Conservation (phyloP, 345 rosid species). For the Eucalyptus leucophloia region DNA sequence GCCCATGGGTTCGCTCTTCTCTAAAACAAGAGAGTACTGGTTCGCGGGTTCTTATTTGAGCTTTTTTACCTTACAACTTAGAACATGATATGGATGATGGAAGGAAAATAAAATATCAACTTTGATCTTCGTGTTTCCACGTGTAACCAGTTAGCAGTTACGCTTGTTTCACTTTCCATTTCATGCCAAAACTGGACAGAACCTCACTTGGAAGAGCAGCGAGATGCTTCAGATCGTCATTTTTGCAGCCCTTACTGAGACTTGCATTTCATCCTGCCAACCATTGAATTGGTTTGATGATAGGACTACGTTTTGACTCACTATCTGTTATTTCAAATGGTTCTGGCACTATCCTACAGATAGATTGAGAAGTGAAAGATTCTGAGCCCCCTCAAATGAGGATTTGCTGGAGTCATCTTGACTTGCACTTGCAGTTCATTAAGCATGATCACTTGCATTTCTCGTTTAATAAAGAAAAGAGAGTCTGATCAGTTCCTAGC, state of each 20-base stretch:
- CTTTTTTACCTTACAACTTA: slow-evolving; percentile 32
- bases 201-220: slow-evolving; percentile 66
- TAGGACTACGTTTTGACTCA: not conserved
- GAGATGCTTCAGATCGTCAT: slow-evolving; percentile 64
- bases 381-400: not conserved
- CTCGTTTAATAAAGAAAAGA: not conserved
- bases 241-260: slow-evolving; percentile 72
- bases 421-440: not conserved
- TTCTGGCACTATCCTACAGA: not conserved
- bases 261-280: not conserved
- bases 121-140: not conserved
- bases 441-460: not conserved
- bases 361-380: not conserved
- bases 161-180: not conserved
- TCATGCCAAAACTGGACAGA: slow-evolving; percentile 43
- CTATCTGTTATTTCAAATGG: not conserved
- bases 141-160: not conserved
- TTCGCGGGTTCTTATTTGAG: not conserved
- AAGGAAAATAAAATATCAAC: not conserved
- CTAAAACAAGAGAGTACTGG: not conserved
- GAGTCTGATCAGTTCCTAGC: not conserved
- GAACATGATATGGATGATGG: slow-evolving; percentile 49
- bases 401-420: not conserved
- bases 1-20: not conserved
- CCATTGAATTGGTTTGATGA: not conserved